These are phyloP conservation scores for Dipodascus albidus DNA, from an alignment of 805 yeast species.

Conservation along the genomic window DNA sequence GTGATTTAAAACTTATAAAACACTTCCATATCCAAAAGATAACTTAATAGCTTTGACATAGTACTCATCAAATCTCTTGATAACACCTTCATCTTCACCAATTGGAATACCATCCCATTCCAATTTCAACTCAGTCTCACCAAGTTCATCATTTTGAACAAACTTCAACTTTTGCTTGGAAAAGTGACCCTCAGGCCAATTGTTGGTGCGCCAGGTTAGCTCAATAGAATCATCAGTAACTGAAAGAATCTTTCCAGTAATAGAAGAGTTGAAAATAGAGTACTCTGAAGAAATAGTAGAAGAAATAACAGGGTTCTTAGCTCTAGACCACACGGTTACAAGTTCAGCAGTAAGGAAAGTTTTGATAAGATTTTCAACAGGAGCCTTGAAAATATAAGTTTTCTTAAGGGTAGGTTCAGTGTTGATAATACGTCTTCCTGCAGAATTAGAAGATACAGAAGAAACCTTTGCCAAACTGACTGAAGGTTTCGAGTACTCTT, in stretches of 20 bases:
- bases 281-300: slow-evolving; percentile 49
- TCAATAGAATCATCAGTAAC: slow-evolving; percentile 49
- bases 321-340: slow-evolving; percentile 85
- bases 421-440: slow-evolving; percentile 61
- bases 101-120: slow-evolving; percentile 82
- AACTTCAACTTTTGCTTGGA: slow-evolving; percentile 59
- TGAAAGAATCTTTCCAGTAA: slow-evolving; percentile 55
- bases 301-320: slow-evolving; percentile 44
- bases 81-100: slow-evolving; percentile 86
- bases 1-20: slow-evolving; percentile 35
- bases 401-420: slow-evolving; percentile 42
- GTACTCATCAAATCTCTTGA: slow-evolving; percentile 76
- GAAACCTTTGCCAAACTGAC: slow-evolving; percentile 8
- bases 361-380: slow-evolving; percentile 73
- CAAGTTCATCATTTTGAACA: slow-evolving; percentile 50
- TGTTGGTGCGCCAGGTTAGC: slow-evolving; percentile 77
- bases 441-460: slow-evolving; percentile 10
- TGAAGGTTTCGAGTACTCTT: slow-evolving; percentile 9
- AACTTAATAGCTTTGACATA: slow-evolving; percentile 82
- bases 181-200: slow-evolving; percentile 80
- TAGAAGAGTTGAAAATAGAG: slow-evolving; percentile 77
- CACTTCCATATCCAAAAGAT: slow-evolving; percentile 95
- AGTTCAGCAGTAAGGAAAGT: slow-evolving; percentile 69
- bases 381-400: slow-evolving; percentile 48
- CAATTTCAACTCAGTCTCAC: slow-evolving; percentile 74